phyloP scores from a whole-genome alignment of 2,329 filamentous ascomycete species.

The Proliferodiscus dingleyae region DNA sequence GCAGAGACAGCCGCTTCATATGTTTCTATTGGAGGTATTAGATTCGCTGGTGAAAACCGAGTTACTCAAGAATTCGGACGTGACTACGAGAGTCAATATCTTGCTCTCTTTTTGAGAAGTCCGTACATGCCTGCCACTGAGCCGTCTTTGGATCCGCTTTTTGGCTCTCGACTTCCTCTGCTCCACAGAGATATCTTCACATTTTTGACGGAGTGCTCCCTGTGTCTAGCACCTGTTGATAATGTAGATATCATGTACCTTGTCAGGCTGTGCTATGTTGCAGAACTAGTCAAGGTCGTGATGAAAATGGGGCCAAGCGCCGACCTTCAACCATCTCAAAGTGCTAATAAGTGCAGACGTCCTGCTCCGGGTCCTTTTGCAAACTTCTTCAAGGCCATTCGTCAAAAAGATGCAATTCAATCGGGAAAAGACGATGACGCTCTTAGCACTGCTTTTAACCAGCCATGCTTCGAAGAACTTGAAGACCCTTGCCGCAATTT shows the following conservation, averaged over 20 bases:
- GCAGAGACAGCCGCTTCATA: conserved; percentile 87
- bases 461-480: conserved; percentile 49
- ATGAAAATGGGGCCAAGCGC: conserved; percentile 49
- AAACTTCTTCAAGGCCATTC: conserved; percentile 23
- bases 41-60: conserved; percentile 52
- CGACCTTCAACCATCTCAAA: conserved; percentile 40
- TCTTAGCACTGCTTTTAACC: conserved; percentile 46
- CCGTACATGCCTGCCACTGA: conserved; percentile 5
- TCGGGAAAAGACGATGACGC: conserved; percentile 10
- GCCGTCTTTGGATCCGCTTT: conserved; percentile 29
- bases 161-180: conserved; percentile 42
- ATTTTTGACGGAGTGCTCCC: conserved; percentile 75
- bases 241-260: conserved; percentile 73
- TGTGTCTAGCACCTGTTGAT: conserved; percentile 63
- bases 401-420: conserved; percentile 8
- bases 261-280: conserved; percentile 80
- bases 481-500: conserved; percentile 50
- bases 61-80: conserved; percentile 62
- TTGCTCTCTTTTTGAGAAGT: conserved; percentile 57
- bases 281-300: conserved; percentile 82
- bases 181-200: conserved; percentile 68
- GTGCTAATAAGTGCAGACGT: conserved; percentile 21
- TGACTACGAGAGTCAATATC: conserved; percentile 68
- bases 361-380: conserved; percentile 18
- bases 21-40: conserved; percentile 68